phyloP scores from a whole-genome alignment of 371 early-diverging fungal genomes.

The Rhizopus delemar region DNA sequence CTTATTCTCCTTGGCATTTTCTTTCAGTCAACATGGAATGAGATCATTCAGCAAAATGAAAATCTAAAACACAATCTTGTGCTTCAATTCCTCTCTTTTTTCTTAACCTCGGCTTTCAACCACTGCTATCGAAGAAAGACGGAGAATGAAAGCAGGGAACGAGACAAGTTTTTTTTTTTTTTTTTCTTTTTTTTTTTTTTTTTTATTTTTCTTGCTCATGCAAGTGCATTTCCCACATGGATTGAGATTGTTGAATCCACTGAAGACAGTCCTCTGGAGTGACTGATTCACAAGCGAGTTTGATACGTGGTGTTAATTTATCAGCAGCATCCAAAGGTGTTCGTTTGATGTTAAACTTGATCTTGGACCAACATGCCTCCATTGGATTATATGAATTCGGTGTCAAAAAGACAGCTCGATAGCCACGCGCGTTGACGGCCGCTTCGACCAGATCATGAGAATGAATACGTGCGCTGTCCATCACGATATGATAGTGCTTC shows the following conservation, averaged over 20 bases:
- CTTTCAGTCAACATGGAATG: too few relatives aligned
- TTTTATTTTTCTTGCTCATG: too few relatives aligned
- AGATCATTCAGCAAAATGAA: too few relatives aligned
- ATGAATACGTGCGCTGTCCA: too few relatives aligned
- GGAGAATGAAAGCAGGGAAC: neutral
- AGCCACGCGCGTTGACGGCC: neutral
- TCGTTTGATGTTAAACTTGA: slow-evolving; percentile 10
- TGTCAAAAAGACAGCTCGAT: neutral
- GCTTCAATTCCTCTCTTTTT: too few relatives aligned
- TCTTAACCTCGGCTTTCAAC: too few relatives aligned
- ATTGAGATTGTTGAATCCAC: slow-evolving; percentile 10
- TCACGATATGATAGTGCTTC: too few relatives aligned
- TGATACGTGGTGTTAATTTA: slow-evolving; percentile 11
- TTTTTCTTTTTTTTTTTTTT: too few relatives aligned
- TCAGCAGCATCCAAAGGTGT: slow-evolving; percentile 11
- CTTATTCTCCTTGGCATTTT: too few relatives aligned
- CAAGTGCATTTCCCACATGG: too few relatives aligned
- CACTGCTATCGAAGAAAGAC: too few relatives aligned
- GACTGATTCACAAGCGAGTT: slow-evolving; percentile 7
- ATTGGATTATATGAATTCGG: slow-evolving; percentile 8
- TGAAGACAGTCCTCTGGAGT: slow-evolving; percentile 13
- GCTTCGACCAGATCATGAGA: neutral
- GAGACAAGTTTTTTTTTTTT: neutral
- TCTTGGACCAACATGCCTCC: slow-evolving; percentile 20
- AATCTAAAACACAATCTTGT: too few relatives aligned